Evolutionary conservation across 2,329 filamentous ascomycete species (phyloP).

Genomic region (Neonectria faginata): DNA sequence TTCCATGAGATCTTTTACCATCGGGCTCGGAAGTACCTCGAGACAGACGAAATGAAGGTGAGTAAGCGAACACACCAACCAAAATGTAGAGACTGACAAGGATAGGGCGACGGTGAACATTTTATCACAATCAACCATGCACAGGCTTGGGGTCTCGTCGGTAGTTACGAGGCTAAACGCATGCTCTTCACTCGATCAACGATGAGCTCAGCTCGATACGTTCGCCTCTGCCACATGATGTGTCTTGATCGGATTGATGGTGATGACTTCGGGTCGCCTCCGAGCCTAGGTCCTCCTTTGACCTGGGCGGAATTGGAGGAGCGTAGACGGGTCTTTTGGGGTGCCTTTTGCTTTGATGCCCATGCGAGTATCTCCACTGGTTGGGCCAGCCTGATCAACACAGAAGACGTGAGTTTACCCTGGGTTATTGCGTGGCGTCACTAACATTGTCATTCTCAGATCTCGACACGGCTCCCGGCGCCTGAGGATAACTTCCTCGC

Average conservation of each 20-base stretch:
- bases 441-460: conserved; percentile 53
- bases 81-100: neutral
- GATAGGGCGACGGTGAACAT: conserved; percentile 77
- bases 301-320: conserved; percentile 85
- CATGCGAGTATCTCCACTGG: conserved; percentile 91
- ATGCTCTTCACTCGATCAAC: conserved; percentile 89
- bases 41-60: conserved; percentile 85
- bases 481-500: conserved; percentile 81
- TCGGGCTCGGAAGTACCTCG: conserved; percentile 83
- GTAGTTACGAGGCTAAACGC: conserved; percentile 83
- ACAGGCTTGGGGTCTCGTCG: conserved; percentile 82
- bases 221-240: conserved; percentile 84
- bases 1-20: conserved; percentile 85
- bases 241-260: conserved; percentile 83
- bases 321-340: conserved; percentile 87
- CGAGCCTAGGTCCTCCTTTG: conserved; percentile 76
- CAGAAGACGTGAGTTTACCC: conserved; percentile 67
- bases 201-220: conserved; percentile 79
- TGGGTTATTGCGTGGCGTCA: neutral
- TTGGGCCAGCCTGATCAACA: conserved; percentile 86
- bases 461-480: conserved; percentile 82
- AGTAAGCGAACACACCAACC: conserved; percentile 14
- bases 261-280: conserved; percentile 73
- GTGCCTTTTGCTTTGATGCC: conserved; percentile 82
- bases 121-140: conserved; percentile 84